A percentile compares a stretch with the other conserved stretches of the same genome.
These are phyloP conservation scores for Ceratobasidium papillatum DNA, from an alignment of 1,284 basidiomycete species.

Conservation along the genomic window DNA sequence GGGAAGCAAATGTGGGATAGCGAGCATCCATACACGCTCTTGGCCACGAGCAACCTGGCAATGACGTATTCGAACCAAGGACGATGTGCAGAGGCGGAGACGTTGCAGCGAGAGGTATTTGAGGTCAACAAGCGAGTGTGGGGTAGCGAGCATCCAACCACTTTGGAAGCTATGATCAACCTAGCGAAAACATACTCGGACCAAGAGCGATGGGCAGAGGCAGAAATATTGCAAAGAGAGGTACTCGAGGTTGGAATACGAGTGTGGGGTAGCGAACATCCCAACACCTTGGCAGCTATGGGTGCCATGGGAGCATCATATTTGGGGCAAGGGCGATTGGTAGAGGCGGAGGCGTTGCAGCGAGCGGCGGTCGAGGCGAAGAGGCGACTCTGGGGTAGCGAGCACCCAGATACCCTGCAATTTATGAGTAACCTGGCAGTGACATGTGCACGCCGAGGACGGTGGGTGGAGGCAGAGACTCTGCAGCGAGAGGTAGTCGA, in stretches of 20 bases:
- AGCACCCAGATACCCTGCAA: neutral
- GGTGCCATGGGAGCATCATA: slow-evolving; percentile 6
- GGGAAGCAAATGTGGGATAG: neutral
- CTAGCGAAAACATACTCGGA: neutral
- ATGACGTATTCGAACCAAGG: neutral
- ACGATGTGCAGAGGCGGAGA: neutral
- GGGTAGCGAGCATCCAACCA: neutral
- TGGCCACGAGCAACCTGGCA: neutral
- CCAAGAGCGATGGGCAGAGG: neutral
- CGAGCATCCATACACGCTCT: neutral
- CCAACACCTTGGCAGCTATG: neutral
- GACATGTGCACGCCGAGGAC: neutral
- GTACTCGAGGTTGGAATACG: neutral
- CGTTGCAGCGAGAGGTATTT: neutral
- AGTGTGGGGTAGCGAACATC: neutral
- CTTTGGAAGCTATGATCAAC: neutral
- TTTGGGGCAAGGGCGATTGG: neutral
- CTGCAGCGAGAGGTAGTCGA: neutral
- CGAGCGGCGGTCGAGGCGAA: neutral
- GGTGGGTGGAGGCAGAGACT: neutral
- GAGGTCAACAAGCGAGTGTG: neutral
- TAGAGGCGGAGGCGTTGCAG: neutral
- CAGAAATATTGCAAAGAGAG: neutral
- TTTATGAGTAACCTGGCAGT: neutral
- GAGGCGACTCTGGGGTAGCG: neutral